A percentile compares a stretch with the other conserved stretches of the same genome.
These are phyloP conservation scores for Starmerella vitae DNA, from an alignment of 805 yeast genomes.

Conservation along the genomic window DNA sequence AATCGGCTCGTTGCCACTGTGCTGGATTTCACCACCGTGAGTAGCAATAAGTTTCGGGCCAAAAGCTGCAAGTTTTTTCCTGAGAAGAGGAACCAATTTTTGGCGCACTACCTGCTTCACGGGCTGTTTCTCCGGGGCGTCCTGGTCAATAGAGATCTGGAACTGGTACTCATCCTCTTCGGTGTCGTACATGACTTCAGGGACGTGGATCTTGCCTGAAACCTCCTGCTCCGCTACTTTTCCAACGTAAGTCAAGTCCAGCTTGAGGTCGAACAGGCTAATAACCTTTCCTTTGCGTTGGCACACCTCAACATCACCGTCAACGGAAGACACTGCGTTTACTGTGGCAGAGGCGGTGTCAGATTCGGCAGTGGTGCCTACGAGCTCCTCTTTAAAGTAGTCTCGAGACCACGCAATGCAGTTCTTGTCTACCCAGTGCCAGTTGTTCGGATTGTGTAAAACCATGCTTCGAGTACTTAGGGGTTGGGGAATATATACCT, in stretches of 20 bases:
- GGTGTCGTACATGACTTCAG: slow-evolving; percentile 90
- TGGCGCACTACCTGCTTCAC: slow-evolving; percentile 42
- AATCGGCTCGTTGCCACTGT: slow-evolving; percentile 33
- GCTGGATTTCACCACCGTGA: slow-evolving; percentile 81
- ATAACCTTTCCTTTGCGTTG: slow-evolving; percentile 96
- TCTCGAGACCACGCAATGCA: slow-evolving; percentile 81
- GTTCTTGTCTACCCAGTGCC: slow-evolving; percentile 99
- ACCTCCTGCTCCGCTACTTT: slow-evolving; percentile 27
- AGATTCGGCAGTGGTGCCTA: slow-evolving; percentile 34
- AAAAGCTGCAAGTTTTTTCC: slow-evolving; percentile 46
- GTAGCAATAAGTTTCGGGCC: slow-evolving; percentile 61
- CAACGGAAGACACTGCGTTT: slow-evolving; percentile 43
- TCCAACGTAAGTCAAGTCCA: slow-evolving; percentile 50
- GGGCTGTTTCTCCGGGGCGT: slow-evolving; percentile 32
- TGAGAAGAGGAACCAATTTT: slow-evolving; percentile 54
- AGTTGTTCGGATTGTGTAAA: slow-evolving; percentile 90
- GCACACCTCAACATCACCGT: slow-evolving; percentile 94
- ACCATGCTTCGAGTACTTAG: slow-evolving; percentile 42
- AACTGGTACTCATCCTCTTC: slow-evolving; percentile 78
- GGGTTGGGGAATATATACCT: no score
- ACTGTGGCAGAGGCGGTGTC: slow-evolving; percentile 28
- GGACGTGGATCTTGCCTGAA: slow-evolving; percentile 65
- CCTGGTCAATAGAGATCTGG: slow-evolving; percentile 50
- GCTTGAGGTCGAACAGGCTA: slow-evolving; percentile 68
- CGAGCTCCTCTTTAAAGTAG: slow-evolving; percentile 53